phyloP scores from a whole-genome alignment of 176 grass and related monocot genomes.

The Metroxylon sagu region DNA sequence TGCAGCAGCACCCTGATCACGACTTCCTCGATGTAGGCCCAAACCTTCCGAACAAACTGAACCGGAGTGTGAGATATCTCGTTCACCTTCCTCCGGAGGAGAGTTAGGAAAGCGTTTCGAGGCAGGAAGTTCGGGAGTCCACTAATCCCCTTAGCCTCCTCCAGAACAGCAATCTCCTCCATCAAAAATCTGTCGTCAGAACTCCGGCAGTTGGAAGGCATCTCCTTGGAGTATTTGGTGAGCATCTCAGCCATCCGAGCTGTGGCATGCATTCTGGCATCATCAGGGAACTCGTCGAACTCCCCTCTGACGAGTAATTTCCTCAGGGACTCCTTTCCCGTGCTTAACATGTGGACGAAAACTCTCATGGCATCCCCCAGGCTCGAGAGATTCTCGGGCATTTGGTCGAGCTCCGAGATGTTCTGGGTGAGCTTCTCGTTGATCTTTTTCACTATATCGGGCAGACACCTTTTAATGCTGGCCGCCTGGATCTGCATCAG shows the following conservation, averaged over 20 bases:
- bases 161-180: slow-evolving; percentile 33
- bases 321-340: not conserved
- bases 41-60: slow-evolving; percentile 13
- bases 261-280: slow-evolving; percentile 13
- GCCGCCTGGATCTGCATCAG: slow-evolving; percentile 25
- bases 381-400: slow-evolving; percentile 17
- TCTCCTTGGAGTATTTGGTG: not conserved
- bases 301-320: slow-evolving; percentile 31
- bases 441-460: slow-evolving; percentile 37
- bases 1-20: not conserved
- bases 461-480: slow-evolving; percentile 36
- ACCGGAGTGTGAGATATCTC: not conserved
- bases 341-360: slow-evolving; percentile 5
- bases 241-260: slow-evolving; percentile 35
- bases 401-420: slow-evolving; percentile 26
- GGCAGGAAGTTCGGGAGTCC: slow-evolving; percentile 43
- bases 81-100: slow-evolving; percentile 28
- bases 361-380: slow-evolving; percentile 3
- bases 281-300: slow-evolving; percentile 31
- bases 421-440: slow-evolving; percentile 35
- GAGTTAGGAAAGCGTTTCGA: not conserved
- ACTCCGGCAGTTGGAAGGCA: not conserved
- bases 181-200: slow-evolving; percentile 18
- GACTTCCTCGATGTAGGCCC: slow-evolving; percentile 22
- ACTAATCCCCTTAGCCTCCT: slow-evolving; percentile 28